Evolutionary conservation across 768 basidiomycete genomes (phyloP), one percentile per base, ranked within the genome.

Genomic region (Lactarius evosmus): DNA sequence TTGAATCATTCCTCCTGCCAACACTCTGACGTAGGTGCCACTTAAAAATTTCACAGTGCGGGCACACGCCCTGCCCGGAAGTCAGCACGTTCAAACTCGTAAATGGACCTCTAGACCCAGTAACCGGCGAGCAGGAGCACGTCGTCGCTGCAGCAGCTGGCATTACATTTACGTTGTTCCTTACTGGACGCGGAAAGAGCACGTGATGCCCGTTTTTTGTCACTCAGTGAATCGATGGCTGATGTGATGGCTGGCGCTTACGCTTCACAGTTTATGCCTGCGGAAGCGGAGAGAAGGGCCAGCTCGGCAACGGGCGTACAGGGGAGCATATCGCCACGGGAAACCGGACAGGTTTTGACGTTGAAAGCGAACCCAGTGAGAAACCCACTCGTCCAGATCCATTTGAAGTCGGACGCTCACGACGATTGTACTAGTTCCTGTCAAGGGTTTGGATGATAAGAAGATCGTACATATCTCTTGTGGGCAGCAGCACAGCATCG

Each of bases 251-350:
- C 29, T 65, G 44, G 44, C 54, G 11, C 54, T 19, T 27, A 36
- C 30, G 54, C 34, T 30, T 27, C 56, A 55, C 69, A 90, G 93
- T 96, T 2, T 98, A 89, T 70, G 82, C 93, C 1, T 89, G 94
- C 67, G 96, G 96, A 36, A 95, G 91, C 56, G 92, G 87, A 25
- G 95, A 97, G 75, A 87, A 92, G 63, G 96, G 96, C 1, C 95
- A 97, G 68, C 79, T 98, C 0, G 96, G 94, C 0, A 95, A 93
- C 72, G 96, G 95, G 19, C 85, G 85, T 67, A 95, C 93, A 0
- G 93, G 95, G n/a, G 94, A 96, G 74, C 84, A 92, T 38, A 91
- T 96, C 62, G 83, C 87, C 9, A 88, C 89, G 1, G 91, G 89
- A 22, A 92, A 92, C 69, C 93, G 93, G 75, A 85, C 87, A 0